These are phyloP conservation scores for Collybia mongolica DNA, from an alignment of 768 basidiomycete genomes.

Conservation along the genomic window DNA sequence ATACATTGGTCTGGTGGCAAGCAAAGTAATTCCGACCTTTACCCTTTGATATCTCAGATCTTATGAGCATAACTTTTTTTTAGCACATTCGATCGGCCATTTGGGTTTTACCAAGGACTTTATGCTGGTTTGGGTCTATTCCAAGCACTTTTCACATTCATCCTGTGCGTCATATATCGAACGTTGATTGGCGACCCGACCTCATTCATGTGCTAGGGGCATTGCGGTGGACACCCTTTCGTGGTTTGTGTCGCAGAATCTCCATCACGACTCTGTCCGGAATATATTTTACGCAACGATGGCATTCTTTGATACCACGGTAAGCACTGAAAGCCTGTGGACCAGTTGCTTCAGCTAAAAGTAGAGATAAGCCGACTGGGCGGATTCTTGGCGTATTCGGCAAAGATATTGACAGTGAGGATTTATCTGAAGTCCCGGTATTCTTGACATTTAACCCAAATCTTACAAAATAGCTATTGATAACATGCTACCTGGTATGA, in stretches of 20 bases:
- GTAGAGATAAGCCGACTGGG: conserved; percentile 45
- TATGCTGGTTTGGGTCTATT: conserved; percentile 63
- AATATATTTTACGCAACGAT: conserved; percentile 71
- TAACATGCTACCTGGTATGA: conserved; percentile 55
- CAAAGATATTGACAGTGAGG: conserved; percentile 62
- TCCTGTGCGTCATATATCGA: conserved; percentile 37
- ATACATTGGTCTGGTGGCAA: conserved; percentile 76
- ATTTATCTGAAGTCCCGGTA: not conserved
- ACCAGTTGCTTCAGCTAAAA: not conserved
- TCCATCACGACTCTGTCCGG: conserved; percentile 55
- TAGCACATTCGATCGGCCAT: conserved; percentile 45
- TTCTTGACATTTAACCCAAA: not conserved
- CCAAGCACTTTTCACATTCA: conserved; percentile 55
- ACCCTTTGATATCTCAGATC: not conserved
- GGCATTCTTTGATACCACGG: conserved; percentile 76
- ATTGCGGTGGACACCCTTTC: conserved; percentile 55
- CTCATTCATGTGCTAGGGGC: conserved; percentile 33
- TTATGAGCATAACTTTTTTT: not conserved
- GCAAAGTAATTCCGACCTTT: conserved; percentile 38
- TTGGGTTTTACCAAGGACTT: conserved; percentile 62
- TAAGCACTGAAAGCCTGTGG: conserved; percentile 16
- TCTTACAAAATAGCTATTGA: conserved; percentile 42
- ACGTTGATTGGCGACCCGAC: not conserved
- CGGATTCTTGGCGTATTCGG: conserved; percentile 63
- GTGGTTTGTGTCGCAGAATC: conserved; percentile 56